Percentiles rank a stretch among this genome's conserved stretches.
phyloP scores from a whole-genome alignment of 352 stramenopile genomes.

The Plasmopara muralis region DNA sequence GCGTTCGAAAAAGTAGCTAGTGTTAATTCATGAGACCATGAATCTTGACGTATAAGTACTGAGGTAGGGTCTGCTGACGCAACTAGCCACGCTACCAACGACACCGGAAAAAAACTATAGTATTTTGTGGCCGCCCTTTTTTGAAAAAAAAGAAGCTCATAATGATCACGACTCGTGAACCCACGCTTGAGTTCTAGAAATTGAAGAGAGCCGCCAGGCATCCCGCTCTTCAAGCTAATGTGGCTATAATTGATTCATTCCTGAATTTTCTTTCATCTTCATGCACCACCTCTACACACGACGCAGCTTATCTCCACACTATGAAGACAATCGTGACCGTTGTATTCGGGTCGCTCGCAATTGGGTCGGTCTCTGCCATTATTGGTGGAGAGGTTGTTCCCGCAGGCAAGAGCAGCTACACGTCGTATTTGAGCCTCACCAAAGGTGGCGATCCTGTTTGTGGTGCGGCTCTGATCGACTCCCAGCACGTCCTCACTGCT shows the following conservation, averaged over 20 bases:
- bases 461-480: neutral
- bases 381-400: constrained; percentile 29
- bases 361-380: constrained; percentile 11
- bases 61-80: too few relatives aligned
- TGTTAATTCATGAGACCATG: too few relatives aligned
- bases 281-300: neutral
- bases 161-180: too few relatives aligned
- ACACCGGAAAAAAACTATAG: too few relatives aligned
- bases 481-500: neutral
- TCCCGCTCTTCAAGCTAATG: too few relatives aligned
- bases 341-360: constrained; percentile 1
- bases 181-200: too few relatives aligned
- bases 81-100: too few relatives aligned
- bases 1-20: too few relatives aligned
- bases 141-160: too few relatives aligned
- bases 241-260: neutral
- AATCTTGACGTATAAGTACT: too few relatives aligned
- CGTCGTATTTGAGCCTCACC: neutral
- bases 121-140: too few relatives aligned
- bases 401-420: neutral
- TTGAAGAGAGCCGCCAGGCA: too few relatives aligned
- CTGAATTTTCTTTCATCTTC: neutral
- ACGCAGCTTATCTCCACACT: neutral
- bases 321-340: constrained; percentile 5
- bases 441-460: neutral